Evolutionary conservation across 2,329 filamentous ascomycete species (phyloP).

Genomic region (Ophidiomyces ophidiicola): DNA sequence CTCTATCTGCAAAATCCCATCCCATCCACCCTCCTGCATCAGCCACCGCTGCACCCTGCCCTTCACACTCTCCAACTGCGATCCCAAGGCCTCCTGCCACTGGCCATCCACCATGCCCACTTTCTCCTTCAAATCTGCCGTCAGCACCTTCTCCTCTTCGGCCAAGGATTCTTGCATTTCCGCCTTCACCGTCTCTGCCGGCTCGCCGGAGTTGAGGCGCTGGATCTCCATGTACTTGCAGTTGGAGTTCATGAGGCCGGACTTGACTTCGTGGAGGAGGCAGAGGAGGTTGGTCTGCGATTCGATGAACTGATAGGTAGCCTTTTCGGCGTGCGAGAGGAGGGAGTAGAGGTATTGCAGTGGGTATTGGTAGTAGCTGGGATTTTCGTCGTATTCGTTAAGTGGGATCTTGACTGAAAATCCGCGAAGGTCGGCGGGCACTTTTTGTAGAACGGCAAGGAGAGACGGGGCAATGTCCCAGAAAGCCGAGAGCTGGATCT

Average conservation of each 20-base stretch:
- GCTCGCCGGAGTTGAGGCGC: constrained; percentile 37
- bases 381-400: constrained; percentile 74
- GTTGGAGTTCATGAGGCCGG: constrained; percentile 58
- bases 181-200: constrained; percentile 31
- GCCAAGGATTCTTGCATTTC: constrained; percentile 47
- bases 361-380: constrained; percentile 65
- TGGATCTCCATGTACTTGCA: constrained; percentile 57
- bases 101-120: constrained; percentile 82
- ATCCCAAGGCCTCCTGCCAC: constrained; percentile 78
- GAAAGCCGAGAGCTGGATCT: constrained; percentile 83
- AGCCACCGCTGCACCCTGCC: constrained; percentile 62
- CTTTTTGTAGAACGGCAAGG: constrained; percentile 62
- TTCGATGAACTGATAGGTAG: constrained; percentile 94
- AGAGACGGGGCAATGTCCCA: constrained; percentile 94
- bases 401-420: constrained; percentile 68
- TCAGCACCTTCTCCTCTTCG: constrained; percentile 60
- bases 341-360: constrained; percentile 83
- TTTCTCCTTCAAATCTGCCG: constrained; percentile 83
- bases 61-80: constrained; percentile 60
- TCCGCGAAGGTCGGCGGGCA: constrained; percentile 45
- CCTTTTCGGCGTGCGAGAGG: constrained; percentile 77
- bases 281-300: constrained; percentile 84
- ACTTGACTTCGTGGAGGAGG: constrained; percentile 79
- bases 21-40: constrained; percentile 72
- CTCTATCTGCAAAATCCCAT: constrained; percentile 54